Conservation (phyloP, 2,329 filamentous ascomycete genomes). For the Alternaria angustiovoidea region DNA sequence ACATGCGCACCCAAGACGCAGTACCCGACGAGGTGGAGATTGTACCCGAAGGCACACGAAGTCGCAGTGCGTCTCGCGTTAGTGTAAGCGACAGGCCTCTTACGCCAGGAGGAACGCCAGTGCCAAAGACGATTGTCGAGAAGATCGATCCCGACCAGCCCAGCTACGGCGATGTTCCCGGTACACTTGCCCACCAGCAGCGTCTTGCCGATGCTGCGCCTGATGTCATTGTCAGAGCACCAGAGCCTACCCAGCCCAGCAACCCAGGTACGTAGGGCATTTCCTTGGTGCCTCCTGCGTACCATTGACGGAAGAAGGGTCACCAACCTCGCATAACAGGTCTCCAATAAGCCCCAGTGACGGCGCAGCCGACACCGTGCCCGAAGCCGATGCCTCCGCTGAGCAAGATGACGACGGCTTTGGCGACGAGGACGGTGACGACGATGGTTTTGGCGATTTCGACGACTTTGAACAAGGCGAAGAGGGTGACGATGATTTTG, state of each 20-base stretch:
- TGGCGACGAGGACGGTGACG: conserved; percentile 61
- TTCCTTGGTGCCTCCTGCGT: conserved; percentile 56
- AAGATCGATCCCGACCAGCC: conserved; percentile 65
- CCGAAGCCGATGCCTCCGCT: conserved; percentile 15
- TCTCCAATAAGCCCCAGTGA: conserved; percentile 55
- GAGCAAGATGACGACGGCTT: conserved; percentile 22
- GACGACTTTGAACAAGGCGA: conserved; percentile 67
- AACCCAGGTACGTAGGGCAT: conserved; percentile 64
- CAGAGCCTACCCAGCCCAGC: conserved; percentile 54
- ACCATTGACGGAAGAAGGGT: conserved; percentile 70
- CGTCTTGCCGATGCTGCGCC: conserved; percentile 67
- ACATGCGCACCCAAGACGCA: conserved; percentile 65
- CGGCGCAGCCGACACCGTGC: conserved; percentile 17
- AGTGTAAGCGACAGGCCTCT: conserved; percentile 56
- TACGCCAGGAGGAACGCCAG: conserved; percentile 60
- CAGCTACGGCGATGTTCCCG: conserved; percentile 68
- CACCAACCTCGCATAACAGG: conserved; percentile 63
- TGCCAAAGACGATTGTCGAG: conserved; percentile 69
- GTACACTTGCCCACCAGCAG: conserved; percentile 65
- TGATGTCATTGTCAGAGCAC: conserved; percentile 63
- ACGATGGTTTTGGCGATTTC: conserved; percentile 62
- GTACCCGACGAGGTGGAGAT: conserved; percentile 71
- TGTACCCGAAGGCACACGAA: conserved; percentile 53
- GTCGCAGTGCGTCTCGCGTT: conserved; percentile 51
- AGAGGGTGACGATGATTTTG: conserved; percentile 56